These are phyloP conservation scores for Musa balbisiana DNA, from an alignment of 202 grass and related monocot genomes.

Conservation along the genomic window DNA sequence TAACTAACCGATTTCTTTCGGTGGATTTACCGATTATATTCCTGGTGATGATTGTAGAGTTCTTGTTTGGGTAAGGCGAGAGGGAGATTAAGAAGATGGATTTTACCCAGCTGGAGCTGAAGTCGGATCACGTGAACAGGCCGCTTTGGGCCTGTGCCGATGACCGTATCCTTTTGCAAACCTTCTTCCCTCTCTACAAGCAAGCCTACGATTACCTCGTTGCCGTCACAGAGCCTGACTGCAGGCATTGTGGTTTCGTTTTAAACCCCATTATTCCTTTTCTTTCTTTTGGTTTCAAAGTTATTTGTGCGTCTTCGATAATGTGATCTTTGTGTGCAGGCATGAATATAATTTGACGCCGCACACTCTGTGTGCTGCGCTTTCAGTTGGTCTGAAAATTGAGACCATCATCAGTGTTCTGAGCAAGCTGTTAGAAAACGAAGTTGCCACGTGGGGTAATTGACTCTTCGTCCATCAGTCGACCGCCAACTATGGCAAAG, in stretches of 20 bases:
- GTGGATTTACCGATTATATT: background rate
- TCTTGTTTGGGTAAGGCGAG: background rate
- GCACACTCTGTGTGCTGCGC: slow-evolving; percentile 85
- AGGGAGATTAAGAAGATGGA: slow-evolving; percentile 38
- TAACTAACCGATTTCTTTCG: background rate
- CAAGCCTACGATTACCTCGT: slow-evolving; percentile 95
- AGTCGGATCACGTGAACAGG: slow-evolving; percentile 58
- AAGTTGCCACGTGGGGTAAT: slow-evolving; percentile 86
- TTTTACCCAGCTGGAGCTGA: slow-evolving; percentile 87
- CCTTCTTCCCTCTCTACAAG: slow-evolving; percentile 93
- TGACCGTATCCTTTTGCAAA: slow-evolving; percentile 83
- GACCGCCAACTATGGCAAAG: slow-evolving; percentile 94
- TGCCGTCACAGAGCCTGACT: slow-evolving; percentile 90
- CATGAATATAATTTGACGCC: slow-evolving; percentile 97
- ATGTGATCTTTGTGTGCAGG: slow-evolving; percentile 38
- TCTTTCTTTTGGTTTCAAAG: background rate
- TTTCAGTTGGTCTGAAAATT: slow-evolving; percentile 84
- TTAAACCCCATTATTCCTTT: background rate
- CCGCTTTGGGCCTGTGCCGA: slow-evolving; percentile 89
- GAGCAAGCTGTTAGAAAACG: slow-evolving; percentile 81
- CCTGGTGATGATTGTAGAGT: background rate
- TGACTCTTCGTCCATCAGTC: slow-evolving; percentile 87
- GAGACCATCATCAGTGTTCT: slow-evolving; percentile 83
- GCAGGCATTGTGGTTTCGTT: slow-evolving; percentile 37
- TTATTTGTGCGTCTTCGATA: background rate